These are phyloP conservation scores for Coniochaeta ligniaria DNA, from an alignment of 2,329 filamentous ascomycete species.

Conservation along the genomic window DNA sequence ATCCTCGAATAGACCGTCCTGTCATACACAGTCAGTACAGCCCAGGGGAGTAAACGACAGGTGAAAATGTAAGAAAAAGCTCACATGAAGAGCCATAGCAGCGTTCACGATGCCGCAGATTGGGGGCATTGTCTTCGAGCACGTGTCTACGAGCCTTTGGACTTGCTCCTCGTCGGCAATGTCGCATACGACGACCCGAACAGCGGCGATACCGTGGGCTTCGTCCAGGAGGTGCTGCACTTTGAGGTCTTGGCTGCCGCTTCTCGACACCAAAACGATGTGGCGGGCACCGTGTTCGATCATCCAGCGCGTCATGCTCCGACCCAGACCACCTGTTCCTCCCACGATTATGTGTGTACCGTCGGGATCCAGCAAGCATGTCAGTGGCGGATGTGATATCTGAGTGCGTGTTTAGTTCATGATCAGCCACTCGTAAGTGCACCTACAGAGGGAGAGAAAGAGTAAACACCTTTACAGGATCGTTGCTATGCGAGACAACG, in stretches of 20 bases:
- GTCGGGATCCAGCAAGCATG: slow-evolving; percentile 8
- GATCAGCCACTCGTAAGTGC: not conserved
- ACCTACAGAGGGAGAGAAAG: slow-evolving; percentile 1
- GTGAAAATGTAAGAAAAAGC: slow-evolving; percentile 4
- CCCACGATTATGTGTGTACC: slow-evolving; percentile 16
- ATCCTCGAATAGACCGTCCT: slow-evolving; percentile 17
- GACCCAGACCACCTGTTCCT: slow-evolving; percentile 16
- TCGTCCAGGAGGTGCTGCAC: slow-evolving; percentile 13
- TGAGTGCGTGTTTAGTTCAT: slow-evolving; percentile 2
- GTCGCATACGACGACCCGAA: slow-evolving; percentile 20
- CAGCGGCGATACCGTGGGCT: slow-evolving; percentile 10
- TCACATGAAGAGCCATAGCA: slow-evolving; percentile 21
- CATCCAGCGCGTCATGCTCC: slow-evolving; percentile 18
- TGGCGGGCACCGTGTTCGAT: slow-evolving; percentile 13
- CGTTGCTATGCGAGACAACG: not conserved
- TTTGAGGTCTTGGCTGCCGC: slow-evolving; percentile 9
- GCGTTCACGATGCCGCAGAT: slow-evolving; percentile 23
- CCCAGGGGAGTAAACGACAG: slow-evolving; percentile 6
- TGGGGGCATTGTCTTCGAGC: slow-evolving; percentile 14
- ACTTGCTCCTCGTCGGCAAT: slow-evolving; percentile 14
- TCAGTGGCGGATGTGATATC: slow-evolving; percentile 10
- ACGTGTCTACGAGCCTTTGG: slow-evolving; percentile 13
- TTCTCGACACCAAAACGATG: slow-evolving; percentile 16
- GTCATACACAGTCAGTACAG: slow-evolving; percentile 6
- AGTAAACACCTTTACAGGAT: not conserved